These are phyloP conservation scores for Lentinula detonsa DNA, from an alignment of 768 basidiomycete species.

Conservation along the genomic window DNA sequence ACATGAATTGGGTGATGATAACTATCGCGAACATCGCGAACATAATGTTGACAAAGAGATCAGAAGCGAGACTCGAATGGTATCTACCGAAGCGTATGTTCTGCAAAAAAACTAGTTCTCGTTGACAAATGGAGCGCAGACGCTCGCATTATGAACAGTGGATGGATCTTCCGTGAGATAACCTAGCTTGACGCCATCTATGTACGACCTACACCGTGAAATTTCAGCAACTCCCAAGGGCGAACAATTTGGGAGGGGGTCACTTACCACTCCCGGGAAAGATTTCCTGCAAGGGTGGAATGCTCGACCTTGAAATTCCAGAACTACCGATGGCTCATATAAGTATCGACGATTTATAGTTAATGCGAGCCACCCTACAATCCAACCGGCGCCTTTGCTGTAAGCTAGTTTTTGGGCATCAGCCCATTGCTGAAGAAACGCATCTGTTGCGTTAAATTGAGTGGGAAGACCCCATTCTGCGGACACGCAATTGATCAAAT, in stretches of 20 bases:
- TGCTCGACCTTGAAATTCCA: slow-evolving; percentile 76
- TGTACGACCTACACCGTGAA: slow-evolving; percentile 53
- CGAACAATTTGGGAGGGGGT: neutral
- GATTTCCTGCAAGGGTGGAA: slow-evolving; percentile 40
- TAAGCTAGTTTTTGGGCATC: slow-evolving; percentile 72
- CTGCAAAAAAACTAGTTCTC: neutral
- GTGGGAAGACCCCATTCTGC: slow-evolving; percentile 39
- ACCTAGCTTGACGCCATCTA: slow-evolving; percentile 51
- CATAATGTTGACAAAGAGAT: no score
- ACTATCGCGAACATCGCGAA: no score
- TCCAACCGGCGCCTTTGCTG: slow-evolving; percentile 56
- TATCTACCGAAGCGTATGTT: no score
- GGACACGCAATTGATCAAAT: neutral
- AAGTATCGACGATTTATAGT: neutral
- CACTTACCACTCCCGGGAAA: slow-evolving; percentile 61
- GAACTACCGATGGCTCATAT: slow-evolving; percentile 27
- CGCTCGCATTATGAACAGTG: slow-evolving; percentile 44
- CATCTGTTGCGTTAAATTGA: slow-evolving; percentile 55
- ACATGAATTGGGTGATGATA: no score
- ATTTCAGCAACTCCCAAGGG: neutral
- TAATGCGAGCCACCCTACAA: slow-evolving; percentile 38
- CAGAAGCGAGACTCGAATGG: no score
- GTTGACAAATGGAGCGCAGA: slow-evolving; percentile 52
- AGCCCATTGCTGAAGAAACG: slow-evolving; percentile 61
- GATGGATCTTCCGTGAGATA: slow-evolving; percentile 64